These are phyloP conservation scores for Pugionium cornutum DNA, from an alignment of 345 rosid genomes.

Conservation along the genomic window DNA sequence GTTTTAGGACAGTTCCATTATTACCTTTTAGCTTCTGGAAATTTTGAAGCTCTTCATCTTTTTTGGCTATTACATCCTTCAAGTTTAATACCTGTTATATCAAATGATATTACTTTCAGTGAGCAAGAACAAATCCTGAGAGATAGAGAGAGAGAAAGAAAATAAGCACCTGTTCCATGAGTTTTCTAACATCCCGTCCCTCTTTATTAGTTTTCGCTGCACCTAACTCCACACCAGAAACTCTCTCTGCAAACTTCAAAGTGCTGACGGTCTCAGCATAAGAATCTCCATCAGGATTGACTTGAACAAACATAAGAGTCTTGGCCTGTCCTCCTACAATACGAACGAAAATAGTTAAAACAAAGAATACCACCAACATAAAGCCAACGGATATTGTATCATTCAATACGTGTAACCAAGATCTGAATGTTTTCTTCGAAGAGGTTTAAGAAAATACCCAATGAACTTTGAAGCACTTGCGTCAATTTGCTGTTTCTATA, in stretches of 20 bases:
- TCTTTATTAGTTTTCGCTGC: constrained; percentile 91
- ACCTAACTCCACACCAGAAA: constrained; percentile 95
- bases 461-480: constrained; percentile 96
- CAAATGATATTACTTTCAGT: not conserved
- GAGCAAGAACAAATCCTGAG: constrained; percentile 1
- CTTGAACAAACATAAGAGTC: constrained; percentile 97
- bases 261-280: constrained; percentile 91
- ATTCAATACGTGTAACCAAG: not conserved
- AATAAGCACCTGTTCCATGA: constrained; percentile 77
- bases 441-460: constrained; percentile 52
- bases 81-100: constrained; percentile 67
- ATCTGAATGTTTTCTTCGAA: not conserved
- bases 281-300: constrained; percentile 89
- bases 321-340: constrained; percentile 92
- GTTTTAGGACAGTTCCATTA: constrained; percentile 50
- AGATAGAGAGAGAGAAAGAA: not conserved
- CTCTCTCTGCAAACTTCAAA: constrained; percentile 92
- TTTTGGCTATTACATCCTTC: constrained; percentile 64
- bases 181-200: constrained; percentile 84
- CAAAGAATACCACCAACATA: constrained; percentile 19
- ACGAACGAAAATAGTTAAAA: not conserved
- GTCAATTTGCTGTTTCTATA: constrained; percentile 96
- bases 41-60: constrained; percentile 80
- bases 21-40: constrained; percentile 55
- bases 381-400: not conserved